Evolutionary conservation across 345 rosid genomes (phyloP).

Genomic region (Psidium friedrichsthalianum): DNA sequence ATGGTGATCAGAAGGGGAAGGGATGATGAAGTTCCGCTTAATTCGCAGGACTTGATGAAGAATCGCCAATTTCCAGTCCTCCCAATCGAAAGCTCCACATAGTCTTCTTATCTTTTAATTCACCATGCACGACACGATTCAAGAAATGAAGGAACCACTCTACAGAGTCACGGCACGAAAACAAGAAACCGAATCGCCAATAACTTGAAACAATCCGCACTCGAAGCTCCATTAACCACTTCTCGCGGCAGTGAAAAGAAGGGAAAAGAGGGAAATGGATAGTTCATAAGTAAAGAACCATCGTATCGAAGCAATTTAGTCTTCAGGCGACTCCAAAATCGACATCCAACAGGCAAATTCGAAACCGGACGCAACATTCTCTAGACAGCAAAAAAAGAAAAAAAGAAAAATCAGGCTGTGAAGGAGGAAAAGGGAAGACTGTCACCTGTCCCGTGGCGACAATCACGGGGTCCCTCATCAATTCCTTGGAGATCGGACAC

Average conservation of each 20-base stretch:
- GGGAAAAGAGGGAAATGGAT: background rate
- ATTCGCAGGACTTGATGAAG: background rate
- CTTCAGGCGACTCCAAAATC: background rate
- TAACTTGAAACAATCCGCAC: background rate
- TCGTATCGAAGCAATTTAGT: background rate
- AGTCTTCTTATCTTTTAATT: background rate
- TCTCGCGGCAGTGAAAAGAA: background rate
- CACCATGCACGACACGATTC: background rate
- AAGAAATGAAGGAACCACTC: background rate
- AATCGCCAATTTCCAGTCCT: background rate
- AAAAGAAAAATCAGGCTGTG: background rate
- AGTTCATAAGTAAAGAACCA: background rate
- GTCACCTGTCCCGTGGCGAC: conserved; percentile 79
- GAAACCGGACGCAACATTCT: background rate
- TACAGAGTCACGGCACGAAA: background rate
- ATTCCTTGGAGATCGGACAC: conserved; percentile 79
- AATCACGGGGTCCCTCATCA: conserved; percentile 94
- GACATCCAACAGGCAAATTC: background rate
- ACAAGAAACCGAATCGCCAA: background rate
- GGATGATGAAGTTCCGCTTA: background rate
- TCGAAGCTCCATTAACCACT: background rate
- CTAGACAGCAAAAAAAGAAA: background rate
- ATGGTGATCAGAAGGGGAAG: background rate
- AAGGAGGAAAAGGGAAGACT: background rate
- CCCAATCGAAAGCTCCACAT: background rate